Evolutionary conservation across 2,329 filamentous ascomycete genomes (phyloP).

Genomic region (Penicillium sp.): DNA sequence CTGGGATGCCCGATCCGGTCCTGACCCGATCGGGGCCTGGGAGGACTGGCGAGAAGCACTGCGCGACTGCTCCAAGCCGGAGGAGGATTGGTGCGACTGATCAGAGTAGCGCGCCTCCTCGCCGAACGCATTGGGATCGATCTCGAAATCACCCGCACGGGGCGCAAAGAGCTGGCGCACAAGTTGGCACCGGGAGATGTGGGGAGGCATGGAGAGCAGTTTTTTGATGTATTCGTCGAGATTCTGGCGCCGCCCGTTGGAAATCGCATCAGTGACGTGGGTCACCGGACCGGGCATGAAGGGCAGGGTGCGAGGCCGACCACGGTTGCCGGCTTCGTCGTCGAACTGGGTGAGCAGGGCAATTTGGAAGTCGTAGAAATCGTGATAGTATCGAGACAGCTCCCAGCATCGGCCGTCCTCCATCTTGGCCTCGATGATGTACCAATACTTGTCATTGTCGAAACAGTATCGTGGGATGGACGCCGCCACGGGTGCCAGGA

Average conservation of each 20-base stretch:
- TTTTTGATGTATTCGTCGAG: slow-evolving; percentile 95
- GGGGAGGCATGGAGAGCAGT: slow-evolving; percentile 70
- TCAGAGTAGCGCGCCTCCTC: slow-evolving; percentile 72
- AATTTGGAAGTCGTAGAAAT: slow-evolving; percentile 99
- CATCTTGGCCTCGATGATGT: slow-evolving; percentile 85
- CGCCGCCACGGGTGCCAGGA: slow-evolving; percentile 72
- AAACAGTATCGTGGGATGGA: slow-evolving; percentile 91
- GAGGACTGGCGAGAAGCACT: slow-evolving; percentile 61
- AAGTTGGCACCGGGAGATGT: slow-evolving; percentile 77
- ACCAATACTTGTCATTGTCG: slow-evolving; percentile 98
- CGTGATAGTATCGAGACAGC: slow-evolving; percentile 89
- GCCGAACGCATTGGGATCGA: slow-evolving; percentile 60
- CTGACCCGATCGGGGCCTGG: slow-evolving; percentile 54
- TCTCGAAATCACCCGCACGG: slow-evolving; percentile 85
- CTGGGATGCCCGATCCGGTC: slow-evolving; percentile 40
- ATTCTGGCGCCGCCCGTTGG: slow-evolving; percentile 84
- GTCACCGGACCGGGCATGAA: slow-evolving; percentile 98
- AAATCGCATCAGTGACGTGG: slow-evolving; percentile 96
- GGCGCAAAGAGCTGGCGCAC: slow-evolving; percentile 90
- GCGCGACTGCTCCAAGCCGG: slow-evolving; percentile 55
- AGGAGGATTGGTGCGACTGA: slow-evolving; percentile 64
- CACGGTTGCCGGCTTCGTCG: slow-evolving; percentile 82
- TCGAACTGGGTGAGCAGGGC: slow-evolving; percentile 87
- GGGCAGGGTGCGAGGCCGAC: slow-evolving; percentile 73
- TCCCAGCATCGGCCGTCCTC: slow-evolving; percentile 92